Evolutionary conservation across 495 filamentous ascomycete genomes (phyloP), one percentile per base, ranked within the genome.

Genomic region (Penicillium bialowiezense): DNA sequence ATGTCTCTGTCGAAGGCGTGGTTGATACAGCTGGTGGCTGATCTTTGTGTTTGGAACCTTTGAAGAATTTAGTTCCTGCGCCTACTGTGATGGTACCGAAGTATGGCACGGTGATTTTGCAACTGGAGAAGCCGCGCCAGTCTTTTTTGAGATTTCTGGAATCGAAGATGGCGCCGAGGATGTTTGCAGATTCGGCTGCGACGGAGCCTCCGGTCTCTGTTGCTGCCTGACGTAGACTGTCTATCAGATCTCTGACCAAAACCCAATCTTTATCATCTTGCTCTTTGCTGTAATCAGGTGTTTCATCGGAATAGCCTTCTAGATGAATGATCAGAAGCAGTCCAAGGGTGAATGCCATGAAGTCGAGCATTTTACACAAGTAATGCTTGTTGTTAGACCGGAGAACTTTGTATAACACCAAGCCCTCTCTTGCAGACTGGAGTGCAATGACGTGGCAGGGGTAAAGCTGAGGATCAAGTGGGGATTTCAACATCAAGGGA

Each of bases 281-380:
- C 48, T 67, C 50, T 29, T 54, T 52, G 40, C 41, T 55, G 32
- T 59, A 48, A 32, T 47, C 51, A 14, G 59, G 50, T 3, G 37
- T 48, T 8, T 60, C 56, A 20, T 65, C 65, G 14, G 54, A 72
- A 41, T 70, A 68, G 14, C 72, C 71, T 31, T 78, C 52, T 8
- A 79, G 55, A 26, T 78, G 69, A 12, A 81, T 63, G 14, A 78
- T 54, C 17, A 83, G 51, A 8, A 80, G 56, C 50, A 81, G 69
- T 3, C 76, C 68, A 10, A 72, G 66, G 0, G 69, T 80, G 57
- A 83, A 82, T 9, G 67, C 76, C 50, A 79, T 64, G 46, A 81
- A 83, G 50, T 83, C 79, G 18, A 76, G 60, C 14, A 78, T 55
- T 39, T 81, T 79, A 64, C 79, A 80, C 24, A 74, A 49, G 48